phyloP scores from a whole-genome alignment of 768 basidiomycete species.

The Sporobolomyces phaffii region DNA sequence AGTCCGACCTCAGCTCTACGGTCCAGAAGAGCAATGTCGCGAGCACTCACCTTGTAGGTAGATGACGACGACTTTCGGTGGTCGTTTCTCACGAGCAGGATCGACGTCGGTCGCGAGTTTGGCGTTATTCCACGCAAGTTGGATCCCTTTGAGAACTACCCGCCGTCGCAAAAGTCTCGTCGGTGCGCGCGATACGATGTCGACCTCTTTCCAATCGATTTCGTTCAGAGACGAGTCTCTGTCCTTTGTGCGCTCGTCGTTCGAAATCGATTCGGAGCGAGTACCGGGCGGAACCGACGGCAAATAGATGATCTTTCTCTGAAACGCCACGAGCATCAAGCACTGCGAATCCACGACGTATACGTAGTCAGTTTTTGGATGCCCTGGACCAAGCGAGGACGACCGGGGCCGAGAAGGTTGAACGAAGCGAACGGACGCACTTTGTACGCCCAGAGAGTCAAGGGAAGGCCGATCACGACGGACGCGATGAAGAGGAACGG shows the following conservation, averaged over 20 bases:
- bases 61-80: slow-evolving; percentile 44
- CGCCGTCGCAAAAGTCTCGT: slow-evolving; percentile 19
- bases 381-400: too few species aligned
- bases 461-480: slow-evolving; percentile 48
- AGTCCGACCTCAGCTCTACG: neutral
- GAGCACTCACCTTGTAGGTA: slow-evolving; percentile 47
- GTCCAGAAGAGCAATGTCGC: too few species aligned
- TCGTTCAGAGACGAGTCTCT: slow-evolving; percentile 41
- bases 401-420: too few species aligned
- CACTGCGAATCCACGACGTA: slow-evolving; percentile 47
- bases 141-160: slow-evolving; percentile 43
- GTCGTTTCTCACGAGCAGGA: neutral
- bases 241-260: neutral
- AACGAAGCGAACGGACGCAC: too few species aligned
- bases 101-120: neutral
- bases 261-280: slow-evolving; percentile 46
- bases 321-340: slow-evolving; percentile 52
- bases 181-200: slow-evolving; percentile 36
- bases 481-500: slow-evolving; percentile 9
- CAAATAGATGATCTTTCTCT: slow-evolving; percentile 56
- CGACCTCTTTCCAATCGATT: slow-evolving; percentile 44
- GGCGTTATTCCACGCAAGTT: slow-evolving; percentile 30
- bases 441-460: slow-evolving; percentile 52
- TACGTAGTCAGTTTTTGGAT: too few species aligned
- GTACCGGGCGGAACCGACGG: slow-evolving; percentile 51